A percentile compares a stretch with the other conserved stretches of the same genome.
These are phyloP conservation scores for Umbelopsis sp. DNA, from an alignment of 192 early-diverging fungal genomes.

Conservation along the genomic window DNA sequence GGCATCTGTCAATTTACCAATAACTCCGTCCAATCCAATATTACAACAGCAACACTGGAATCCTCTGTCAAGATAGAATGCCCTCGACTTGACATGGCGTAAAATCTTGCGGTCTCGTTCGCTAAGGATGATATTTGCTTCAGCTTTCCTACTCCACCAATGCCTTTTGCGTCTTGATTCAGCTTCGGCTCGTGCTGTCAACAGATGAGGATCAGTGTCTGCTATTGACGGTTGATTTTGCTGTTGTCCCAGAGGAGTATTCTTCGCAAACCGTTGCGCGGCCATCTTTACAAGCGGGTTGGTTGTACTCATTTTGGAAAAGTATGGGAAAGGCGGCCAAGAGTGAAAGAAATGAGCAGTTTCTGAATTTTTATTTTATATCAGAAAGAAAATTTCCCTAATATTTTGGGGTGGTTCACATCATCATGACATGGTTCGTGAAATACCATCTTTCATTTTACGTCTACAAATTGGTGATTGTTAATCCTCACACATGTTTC, in stretches of 20 bases:
- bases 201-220: constrained; percentile 25
- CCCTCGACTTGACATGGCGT: constrained; percentile 44
- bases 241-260: not conserved
- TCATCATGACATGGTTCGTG: constrained; percentile 17
- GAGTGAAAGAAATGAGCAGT: not conserved
- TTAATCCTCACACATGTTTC: too few relatives aligned
- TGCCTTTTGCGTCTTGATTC: not conserved
- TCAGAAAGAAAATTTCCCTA: not conserved
- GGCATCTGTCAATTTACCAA: constrained; percentile 35
- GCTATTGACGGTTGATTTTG: not conserved
- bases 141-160: constrained; percentile 24
- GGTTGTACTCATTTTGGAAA: not conserved
- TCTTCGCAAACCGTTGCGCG: not conserved
- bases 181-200: constrained; percentile 26
- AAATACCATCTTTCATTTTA: too few relatives aligned
- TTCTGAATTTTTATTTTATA: not conserved
- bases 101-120: constrained; percentile 33
- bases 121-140: constrained; percentile 28
- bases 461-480: too few relatives aligned
- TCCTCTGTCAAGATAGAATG: constrained; percentile 48
- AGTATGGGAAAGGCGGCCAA: too few relatives aligned
- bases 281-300: not conserved
- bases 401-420: not conserved
- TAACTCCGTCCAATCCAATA: constrained; percentile 50
- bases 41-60: constrained; percentile 39